phyloP scores from a whole-genome alignment of 768 basidiomycete species.

The Leccinum longicurvipes region DNA sequence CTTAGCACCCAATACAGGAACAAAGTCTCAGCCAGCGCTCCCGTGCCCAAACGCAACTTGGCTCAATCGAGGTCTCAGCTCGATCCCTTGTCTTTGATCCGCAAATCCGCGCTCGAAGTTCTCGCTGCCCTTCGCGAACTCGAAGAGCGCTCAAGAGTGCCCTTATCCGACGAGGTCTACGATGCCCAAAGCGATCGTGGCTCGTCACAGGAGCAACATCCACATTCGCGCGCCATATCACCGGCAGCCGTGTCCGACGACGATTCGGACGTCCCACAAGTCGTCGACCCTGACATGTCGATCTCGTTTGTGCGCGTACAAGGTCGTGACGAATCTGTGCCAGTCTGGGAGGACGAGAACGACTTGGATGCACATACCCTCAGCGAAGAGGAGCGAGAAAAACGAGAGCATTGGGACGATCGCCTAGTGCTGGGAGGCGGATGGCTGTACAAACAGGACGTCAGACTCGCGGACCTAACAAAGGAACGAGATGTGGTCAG shows the following conservation, averaged over 20 bases:
- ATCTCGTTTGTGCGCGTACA: slow-evolving; percentile 70
- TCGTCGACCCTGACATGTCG: slow-evolving; percentile 57
- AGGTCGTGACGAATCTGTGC: slow-evolving; percentile 59
- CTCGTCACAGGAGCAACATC: slow-evolving; percentile 35
- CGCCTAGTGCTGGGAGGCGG: slow-evolving; percentile 75
- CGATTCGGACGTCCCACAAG: slow-evolving; percentile 26
- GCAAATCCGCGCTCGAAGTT: slow-evolving; percentile 80
- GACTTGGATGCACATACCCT: slow-evolving; percentile 40
- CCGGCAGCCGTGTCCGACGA: slow-evolving; percentile 42
- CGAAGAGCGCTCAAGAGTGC: slow-evolving; percentile 75
- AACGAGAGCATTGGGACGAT: slow-evolving; percentile 78
- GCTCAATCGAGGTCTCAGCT: slow-evolving; percentile 35
- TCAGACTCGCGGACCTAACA: slow-evolving; percentile 48
- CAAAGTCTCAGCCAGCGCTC: slow-evolving; percentile 36
- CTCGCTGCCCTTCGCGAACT: slow-evolving; percentile 74
- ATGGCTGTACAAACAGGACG: slow-evolving; percentile 75
- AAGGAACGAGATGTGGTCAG: slow-evolving; percentile 57
- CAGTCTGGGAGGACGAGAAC: slow-evolving; percentile 80
- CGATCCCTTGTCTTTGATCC: slow-evolving; percentile 67
- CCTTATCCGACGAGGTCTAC: slow-evolving; percentile 78
- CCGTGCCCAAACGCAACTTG: slow-evolving; percentile 34
- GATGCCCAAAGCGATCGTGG: slow-evolving; percentile 74
- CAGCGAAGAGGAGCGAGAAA: slow-evolving; percentile 49
- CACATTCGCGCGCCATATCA: slow-evolving; percentile 43
- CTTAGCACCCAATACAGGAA: slow-evolving; percentile 59